Percentiles rank a stretch among this genome's conserved stretches.
Evolutionary conservation across 176 grass and related monocot genomes (phyloP).

Genomic region (Juncus inflexus): DNA sequence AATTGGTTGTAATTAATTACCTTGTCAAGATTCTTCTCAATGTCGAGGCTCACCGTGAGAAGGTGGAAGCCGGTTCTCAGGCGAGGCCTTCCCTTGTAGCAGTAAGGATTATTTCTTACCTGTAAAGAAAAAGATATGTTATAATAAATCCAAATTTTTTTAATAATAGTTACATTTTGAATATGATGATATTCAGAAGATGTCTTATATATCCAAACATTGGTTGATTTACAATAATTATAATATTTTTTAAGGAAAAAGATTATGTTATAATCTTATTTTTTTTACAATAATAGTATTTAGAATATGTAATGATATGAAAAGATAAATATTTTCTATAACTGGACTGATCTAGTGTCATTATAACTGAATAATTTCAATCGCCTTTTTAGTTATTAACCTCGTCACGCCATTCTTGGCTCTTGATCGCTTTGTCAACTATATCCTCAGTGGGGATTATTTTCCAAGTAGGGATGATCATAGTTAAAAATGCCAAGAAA

Average conservation of each 20-base stretch:
- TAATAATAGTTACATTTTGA: no score
- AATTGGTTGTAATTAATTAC: slow-evolving; percentile 26
- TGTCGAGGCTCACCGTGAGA: slow-evolving; percentile 51
- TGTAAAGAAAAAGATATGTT: slow-evolving; percentile 7
- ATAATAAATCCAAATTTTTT: no score
- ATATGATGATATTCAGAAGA: no score
- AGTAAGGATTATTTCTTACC: slow-evolving; percentile 55
- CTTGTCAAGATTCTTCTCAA: slow-evolving; percentile 60
- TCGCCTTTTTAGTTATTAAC: slow-evolving; percentile 17
- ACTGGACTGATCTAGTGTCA: no score
- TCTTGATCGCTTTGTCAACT: slow-evolving; percentile 53
- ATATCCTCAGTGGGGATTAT: slow-evolving; percentile 54
- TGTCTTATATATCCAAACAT: no score
- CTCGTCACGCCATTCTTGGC: slow-evolving; percentile 39
- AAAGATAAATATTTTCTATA: no score
- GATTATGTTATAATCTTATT: not conserved
- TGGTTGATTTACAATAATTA: no score
- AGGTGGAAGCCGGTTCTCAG: slow-evolving; percentile 52
- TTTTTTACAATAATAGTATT: not conserved
- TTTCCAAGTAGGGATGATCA: slow-evolving; percentile 55
- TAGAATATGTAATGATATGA: not conserved
- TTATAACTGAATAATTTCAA: not conserved
- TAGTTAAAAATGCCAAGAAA: slow-evolving; percentile 39
- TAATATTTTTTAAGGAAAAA: not conserved
- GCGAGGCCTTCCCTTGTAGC: slow-evolving; percentile 64